Base-by-base conservation (phyloP, 805 yeast species). In the Debaryomyces prosopidis region DNA sequence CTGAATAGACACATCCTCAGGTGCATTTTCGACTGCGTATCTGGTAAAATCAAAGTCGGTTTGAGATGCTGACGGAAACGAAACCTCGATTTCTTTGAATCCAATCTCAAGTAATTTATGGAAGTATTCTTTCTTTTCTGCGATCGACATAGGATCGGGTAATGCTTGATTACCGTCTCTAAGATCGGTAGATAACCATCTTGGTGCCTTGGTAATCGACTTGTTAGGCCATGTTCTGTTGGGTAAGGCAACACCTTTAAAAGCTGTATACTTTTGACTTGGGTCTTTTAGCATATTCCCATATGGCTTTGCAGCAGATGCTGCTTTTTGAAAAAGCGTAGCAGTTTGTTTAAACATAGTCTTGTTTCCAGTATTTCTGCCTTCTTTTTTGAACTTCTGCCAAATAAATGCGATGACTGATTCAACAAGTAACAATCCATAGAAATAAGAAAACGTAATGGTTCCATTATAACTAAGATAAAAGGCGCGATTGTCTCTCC, bases 101-200 rank as follows among this genome's bases (percentile, higher is more conserved):
- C 92, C 92, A 46, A 85, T 71, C 46, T 85, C 88, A 7, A 85
- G 55, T 53, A 85, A 71, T 65, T 85, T 85, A 56, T 83, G 83
- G 73, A 85, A 85, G 62, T 85, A 85, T 57, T 80, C 84, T 59
- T 84, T 84, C 68, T 85, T 85, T 64, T 85, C 87, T 42, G 75
- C 82, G 12, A 85, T 79, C 8, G 85, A 75, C 92, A 85, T 85
- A 23, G 92, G 92, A 67, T 85, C 92, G 20, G 92, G 92, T 46
- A 85, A 72, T 15, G 90, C 81, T 63, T 85, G 92, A 67, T 85
- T 85, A 51, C 92, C 92, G 59, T 85, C 92, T 71, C 92, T 78
- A 51, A 85, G 73, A 65, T 85, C 92, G 1, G 92, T 85, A 7
- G 89, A 80, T 44, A 85, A 73, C 92, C 92, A 85, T 60, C 90